phyloP scores from a whole-genome alignment of 1,139 yeast species.

The Saccharomyces hybrid region DNA sequence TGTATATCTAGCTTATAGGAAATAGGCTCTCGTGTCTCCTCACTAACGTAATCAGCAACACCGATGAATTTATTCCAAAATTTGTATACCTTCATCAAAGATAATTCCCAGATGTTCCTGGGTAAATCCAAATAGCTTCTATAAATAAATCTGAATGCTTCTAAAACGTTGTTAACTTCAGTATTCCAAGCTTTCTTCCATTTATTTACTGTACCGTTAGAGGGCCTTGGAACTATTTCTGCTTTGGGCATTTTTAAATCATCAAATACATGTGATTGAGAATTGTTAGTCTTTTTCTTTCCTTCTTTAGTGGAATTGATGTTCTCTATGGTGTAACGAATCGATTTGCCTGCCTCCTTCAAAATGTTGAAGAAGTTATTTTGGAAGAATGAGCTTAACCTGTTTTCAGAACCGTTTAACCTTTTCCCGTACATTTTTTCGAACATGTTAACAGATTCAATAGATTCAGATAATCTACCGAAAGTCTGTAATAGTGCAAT shows the following conservation, averaged over 20 bases:
- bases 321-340: constrained; percentile 12
- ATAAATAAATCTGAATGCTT: constrained; percentile 62
- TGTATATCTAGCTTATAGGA: constrained; percentile 20
- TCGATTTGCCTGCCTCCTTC: constrained; percentile 20
- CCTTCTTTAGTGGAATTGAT: constrained; percentile 13
- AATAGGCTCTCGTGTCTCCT: constrained; percentile 12
- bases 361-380: constrained; percentile 29
- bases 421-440: constrained; percentile 44
- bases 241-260: constrained; percentile 23
- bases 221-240: too few species aligned
- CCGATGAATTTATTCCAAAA: constrained; percentile 79
- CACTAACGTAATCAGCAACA: constrained; percentile 23
- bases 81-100: constrained; percentile 42
- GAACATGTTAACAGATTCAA: constrained; percentile 67
- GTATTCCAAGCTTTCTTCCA: constrained; percentile 40
- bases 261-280: constrained; percentile 11
- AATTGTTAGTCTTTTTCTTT: constrained; percentile 8
- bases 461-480: constrained; percentile 81
- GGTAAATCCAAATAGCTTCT: constrained; percentile 69
- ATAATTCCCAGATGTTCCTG: constrained; percentile 44
- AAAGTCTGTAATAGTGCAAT: constrained; percentile 88
- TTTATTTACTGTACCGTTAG: neutral
- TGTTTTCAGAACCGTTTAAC: constrained; percentile 16
- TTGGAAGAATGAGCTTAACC: constrained; percentile 23
- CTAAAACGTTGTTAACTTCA: constrained; percentile 50